Conservation (phyloP, 371 early-diverging fungal species). For the Lichtheimia ornata region DNA sequence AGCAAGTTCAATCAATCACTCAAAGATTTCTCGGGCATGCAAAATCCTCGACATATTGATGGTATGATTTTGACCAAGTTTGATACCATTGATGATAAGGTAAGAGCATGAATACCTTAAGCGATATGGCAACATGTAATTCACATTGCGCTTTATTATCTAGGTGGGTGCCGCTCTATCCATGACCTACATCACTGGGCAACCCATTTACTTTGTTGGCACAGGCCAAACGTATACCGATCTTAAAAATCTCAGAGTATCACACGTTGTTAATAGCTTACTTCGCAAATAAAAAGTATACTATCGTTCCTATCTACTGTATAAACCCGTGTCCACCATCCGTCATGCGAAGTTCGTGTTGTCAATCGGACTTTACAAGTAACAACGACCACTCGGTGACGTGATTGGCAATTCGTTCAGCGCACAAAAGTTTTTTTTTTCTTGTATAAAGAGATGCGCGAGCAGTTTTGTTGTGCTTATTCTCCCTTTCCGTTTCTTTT, state of each 20-base stretch:
- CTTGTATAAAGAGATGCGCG: no score
- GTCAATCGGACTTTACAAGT: no score
- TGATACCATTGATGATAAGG: conserved; percentile 99
- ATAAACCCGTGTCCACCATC: no score
- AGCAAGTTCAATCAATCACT: conserved; percentile 97
- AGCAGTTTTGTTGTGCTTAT: no score
- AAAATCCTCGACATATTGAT: conserved; percentile 90
- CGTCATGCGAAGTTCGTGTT: no score
- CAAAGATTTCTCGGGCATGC: conserved; percentile 81
- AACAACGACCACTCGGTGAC: no score
- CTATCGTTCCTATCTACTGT: no score
- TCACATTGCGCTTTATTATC: background rate
- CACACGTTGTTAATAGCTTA: conserved; percentile 84
- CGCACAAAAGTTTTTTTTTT: no score
- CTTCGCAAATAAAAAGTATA: conserved; percentile 50
- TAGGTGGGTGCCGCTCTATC: conserved; percentile 94
- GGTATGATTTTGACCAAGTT: conserved; percentile 98
- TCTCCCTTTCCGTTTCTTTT: no score
- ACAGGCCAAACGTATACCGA: conserved; percentile 99
- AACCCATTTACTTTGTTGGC: conserved; percentile 99
- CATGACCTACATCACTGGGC: conserved; percentile 95
- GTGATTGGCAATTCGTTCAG: no score
- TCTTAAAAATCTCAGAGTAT: conserved; percentile 86
- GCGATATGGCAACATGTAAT: no score
- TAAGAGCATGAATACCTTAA: conserved; percentile 30